Percentiles rank a stretch among this genome's conserved stretches.
phyloP scores from a whole-genome alignment of 106 monocot genomes.

The Ottelia alismoides region DNA sequence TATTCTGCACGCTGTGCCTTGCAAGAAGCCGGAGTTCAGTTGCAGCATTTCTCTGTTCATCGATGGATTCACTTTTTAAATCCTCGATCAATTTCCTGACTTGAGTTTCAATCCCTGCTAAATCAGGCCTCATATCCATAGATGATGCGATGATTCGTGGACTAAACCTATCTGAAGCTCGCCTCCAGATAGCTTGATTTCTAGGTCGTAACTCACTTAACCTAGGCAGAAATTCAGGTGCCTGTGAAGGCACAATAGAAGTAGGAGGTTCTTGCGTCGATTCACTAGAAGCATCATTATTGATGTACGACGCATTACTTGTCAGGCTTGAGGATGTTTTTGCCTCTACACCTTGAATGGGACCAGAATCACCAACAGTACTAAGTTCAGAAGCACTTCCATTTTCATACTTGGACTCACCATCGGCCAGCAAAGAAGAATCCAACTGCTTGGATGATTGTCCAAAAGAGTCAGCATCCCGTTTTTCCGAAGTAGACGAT shows the following conservation, averaged over 20 bases:
- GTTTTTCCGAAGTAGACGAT: conserved; percentile 16
- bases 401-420: conserved; percentile 18
- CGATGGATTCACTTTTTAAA: conserved; percentile 49
- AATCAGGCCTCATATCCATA: conserved; percentile 42
- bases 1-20: conserved; percentile 73
- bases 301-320: conserved; percentile 21
- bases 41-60: conserved; percentile 50
- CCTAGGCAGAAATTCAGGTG: conserved; percentile 22
- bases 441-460: conserved; percentile 16
- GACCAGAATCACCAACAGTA: conserved; percentile 16
- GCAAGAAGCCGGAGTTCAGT: conserved; percentile 57
- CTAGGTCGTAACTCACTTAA: conserved; percentile 30
- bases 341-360: conserved; percentile 12
- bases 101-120: conserved; percentile 42
- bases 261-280: conserved; percentile 15
- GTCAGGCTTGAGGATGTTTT: conserved; percentile 14
- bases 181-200: conserved; percentile 37
- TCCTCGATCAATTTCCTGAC: conserved; percentile 52
- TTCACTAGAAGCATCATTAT: conserved; percentile 41
- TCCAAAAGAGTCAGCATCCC: conserved; percentile 9
- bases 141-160: conserved; percentile 45
- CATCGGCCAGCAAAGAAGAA: conserved; percentile 10
- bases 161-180: conserved; percentile 40
- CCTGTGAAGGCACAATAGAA: conserved; percentile 19
- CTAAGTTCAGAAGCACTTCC: conserved; percentile 23